These are phyloP conservation scores for Rubia yunnanensis DNA, from an alignment of 257 asterid species.

Conservation along the genomic window DNA sequence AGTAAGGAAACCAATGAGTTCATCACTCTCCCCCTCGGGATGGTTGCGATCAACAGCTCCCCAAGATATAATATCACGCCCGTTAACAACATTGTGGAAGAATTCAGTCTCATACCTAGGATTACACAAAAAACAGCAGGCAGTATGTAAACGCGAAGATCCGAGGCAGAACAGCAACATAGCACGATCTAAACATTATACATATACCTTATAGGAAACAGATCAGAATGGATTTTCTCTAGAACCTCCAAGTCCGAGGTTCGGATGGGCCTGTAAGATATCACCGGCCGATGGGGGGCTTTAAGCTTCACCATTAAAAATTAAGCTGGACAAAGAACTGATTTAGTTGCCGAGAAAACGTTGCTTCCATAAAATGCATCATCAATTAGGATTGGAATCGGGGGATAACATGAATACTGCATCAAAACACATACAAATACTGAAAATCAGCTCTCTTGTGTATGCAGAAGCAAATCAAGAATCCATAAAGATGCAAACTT, in stretches of 20 bases:
- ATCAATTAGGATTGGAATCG: conserved; percentile 36
- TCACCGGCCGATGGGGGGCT: conserved; percentile 41
- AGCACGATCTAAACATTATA: neutral
- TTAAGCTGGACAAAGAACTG: conserved; percentile 55
- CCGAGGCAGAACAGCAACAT: conserved; percentile 10
- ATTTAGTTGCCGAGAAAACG: conserved; percentile 25
- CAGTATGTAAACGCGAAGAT: conserved; percentile 14
- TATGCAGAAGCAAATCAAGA: neutral
- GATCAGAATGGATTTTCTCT: conserved; percentile 66
- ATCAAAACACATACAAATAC: neutral
- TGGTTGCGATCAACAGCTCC: conserved; percentile 93
- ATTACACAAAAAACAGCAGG: conserved; percentile 8
- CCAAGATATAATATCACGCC: conserved; percentile 89
- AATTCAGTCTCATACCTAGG: conserved; percentile 87
- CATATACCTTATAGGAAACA: conserved; percentile 85
- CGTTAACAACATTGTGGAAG: conserved; percentile 83
- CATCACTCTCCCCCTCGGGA: conserved; percentile 53
- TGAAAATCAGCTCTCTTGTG: neutral
- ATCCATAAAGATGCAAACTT: conserved; percentile 3
- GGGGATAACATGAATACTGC: conserved; percentile 25
- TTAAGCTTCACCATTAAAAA: conserved; percentile 61
- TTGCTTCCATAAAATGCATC: conserved; percentile 61
- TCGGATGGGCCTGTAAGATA: conserved; percentile 62
- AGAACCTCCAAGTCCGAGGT: conserved; percentile 68
- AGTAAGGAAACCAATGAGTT: conserved; percentile 92